phyloP scores from a whole-genome alignment of 305 asterid genomes.

The Ajuga reptans region DNA sequence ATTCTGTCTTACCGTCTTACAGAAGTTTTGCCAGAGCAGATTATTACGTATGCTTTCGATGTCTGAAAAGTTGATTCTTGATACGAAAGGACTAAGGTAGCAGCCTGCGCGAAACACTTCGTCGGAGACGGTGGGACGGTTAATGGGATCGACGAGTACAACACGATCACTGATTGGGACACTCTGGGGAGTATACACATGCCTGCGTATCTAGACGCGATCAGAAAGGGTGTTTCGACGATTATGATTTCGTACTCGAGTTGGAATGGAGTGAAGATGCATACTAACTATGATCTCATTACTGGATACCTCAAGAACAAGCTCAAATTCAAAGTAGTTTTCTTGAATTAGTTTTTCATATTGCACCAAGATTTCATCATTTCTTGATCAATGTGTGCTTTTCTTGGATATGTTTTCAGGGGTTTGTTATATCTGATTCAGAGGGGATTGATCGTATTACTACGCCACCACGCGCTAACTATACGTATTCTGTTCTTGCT shows the following conservation, averaged over 20 bases:
- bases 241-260: constrained; percentile 57
- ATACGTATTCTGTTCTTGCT: constrained; percentile 35
- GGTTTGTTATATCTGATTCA: constrained; percentile 40
- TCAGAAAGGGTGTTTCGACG: constrained; percentile 46
- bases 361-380: background rate
- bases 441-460: constrained; percentile 32
- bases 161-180: constrained; percentile 39
- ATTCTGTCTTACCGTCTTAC: too few species aligned
- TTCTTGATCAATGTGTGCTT: background rate
- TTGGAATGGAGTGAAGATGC: constrained; percentile 57
- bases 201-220: constrained; percentile 48
- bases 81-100: constrained; percentile 30
- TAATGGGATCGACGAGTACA: constrained; percentile 40
- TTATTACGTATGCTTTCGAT: background rate
- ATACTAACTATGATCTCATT: constrained; percentile 44
- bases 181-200: constrained; percentile 36
- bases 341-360: background rate
- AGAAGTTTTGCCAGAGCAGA: too few species aligned
- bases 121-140: constrained; percentile 53
- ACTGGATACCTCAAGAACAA: constrained; percentile 42
- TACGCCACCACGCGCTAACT: constrained; percentile 37
- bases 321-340: constrained; percentile 45
- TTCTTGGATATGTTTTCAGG: constrained; percentile 25
- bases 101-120: constrained; percentile 46
- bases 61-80: too few species aligned